A percentile compares a stretch with the other conserved stretches of the same genome.
Evolutionary conservation across 495 filamentous ascomycete species (phyloP).

Genomic region (Daldinia vernicosa): DNA sequence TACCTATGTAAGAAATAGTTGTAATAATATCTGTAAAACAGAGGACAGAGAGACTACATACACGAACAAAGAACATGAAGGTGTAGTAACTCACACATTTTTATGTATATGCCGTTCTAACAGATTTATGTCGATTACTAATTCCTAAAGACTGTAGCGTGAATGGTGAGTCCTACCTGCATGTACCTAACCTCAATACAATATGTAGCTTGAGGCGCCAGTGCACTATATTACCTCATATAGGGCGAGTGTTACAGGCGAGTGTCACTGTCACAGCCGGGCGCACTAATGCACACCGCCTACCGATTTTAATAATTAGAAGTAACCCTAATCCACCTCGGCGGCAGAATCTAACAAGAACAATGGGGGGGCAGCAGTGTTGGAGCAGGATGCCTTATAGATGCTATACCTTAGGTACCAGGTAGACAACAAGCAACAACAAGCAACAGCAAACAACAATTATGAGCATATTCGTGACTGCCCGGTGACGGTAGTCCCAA

Average conservation of each 20-base stretch:
- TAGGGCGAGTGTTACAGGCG: background rate
- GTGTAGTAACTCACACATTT: too few species aligned
- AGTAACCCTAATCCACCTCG: background rate
- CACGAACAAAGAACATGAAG: too few species aligned
- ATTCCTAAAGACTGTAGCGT: too few species aligned
- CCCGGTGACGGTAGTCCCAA: background rate
- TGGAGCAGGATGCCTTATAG: background rate
- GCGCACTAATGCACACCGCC: conserved; percentile 1
- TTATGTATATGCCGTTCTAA: too few species aligned
- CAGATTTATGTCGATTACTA: too few species aligned
- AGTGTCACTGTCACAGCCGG: background rate
- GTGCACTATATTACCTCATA: background rate
- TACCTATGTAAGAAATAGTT: background rate
- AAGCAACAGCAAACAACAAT: too few species aligned
- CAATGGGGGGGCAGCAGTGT: background rate
- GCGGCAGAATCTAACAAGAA: background rate
- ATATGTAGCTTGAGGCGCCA: too few species aligned
- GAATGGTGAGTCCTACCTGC: background rate
- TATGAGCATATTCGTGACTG: background rate
- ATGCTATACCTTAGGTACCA: background rate
- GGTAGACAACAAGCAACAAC: too few species aligned
- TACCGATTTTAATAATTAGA: background rate
- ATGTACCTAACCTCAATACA: too few species aligned
- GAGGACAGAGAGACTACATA: too few species aligned
- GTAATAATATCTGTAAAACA: background rate